Base-by-base conservation (phyloP, 1,284 basidiomycete genomes). In the Trametes sp. region DNA sequence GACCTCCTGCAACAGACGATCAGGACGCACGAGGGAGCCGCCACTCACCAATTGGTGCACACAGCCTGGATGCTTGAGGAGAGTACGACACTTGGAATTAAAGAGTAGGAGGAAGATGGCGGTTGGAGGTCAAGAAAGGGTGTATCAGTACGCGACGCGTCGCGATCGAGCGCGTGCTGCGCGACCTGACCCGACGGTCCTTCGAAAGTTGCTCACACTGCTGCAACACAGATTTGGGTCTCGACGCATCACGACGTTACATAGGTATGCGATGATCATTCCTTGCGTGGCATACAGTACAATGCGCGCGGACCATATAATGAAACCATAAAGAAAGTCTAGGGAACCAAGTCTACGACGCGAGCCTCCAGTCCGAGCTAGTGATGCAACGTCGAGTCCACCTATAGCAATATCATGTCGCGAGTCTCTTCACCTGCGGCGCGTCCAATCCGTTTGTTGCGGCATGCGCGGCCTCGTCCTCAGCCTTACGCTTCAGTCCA, bases 401-500 rank as follows among this genome's bases (percentile, higher is more conserved):
- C n/a, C 35, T 46, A 31, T 50, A 33, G 29, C 26, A 35, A 14
- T 44, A 41, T 56, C 56, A 68, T 56, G 67, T 68, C 49, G 71
- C 74, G 8, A 72, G 21, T 63, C 73, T 73, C 66, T 76, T 76
- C 61, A 62, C 62, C 38, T 73, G 75, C 28, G 73, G 75, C 21
- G 63, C 70, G 36, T 62, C 69, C 48, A 21, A 62, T 50, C 51
- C 65, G 54, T 54, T 57, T 57, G 46, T 57, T 16, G 31, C 21
- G 21, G 61, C 35, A 55, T 54, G 64, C 57, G 70, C 72, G 67
- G 81, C 80, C 67, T 80, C 78, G 63, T 81, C 78, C 59, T 85
- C 84, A 71, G 84, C 84, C 82, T 92, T 92, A 82, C 90, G 89
- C 75, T 92, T 92, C 64, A 81, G 80, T 63, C 87, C 85, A 62